Conservation (phyloP, 2,329 filamentous ascomycete genomes). For the Plenodomus biglobosus region DNA sequence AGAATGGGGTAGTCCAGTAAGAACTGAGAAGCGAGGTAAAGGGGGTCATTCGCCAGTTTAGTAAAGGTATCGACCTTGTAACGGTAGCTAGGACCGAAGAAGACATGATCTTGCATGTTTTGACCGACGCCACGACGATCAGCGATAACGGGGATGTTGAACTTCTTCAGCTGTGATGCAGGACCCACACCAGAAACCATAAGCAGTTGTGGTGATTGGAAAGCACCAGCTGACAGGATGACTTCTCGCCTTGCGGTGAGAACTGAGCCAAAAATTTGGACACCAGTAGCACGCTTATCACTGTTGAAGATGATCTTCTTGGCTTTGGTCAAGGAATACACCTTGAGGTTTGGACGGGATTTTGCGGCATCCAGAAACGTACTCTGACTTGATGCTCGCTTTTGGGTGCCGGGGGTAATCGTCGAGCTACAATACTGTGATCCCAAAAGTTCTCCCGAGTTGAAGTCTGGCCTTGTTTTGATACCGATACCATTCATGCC, state of each 20-base stretch:
- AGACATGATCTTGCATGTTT: conserved; percentile 23
- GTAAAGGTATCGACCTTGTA: conserved; percentile 20
- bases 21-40: conserved; percentile 16
- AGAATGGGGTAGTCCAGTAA: too few species aligned
- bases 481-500: conserved; percentile 20
- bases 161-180: conserved; percentile 11
- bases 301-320: conserved; percentile 41
- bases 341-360: conserved; percentile 7
- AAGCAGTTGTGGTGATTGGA: conserved; percentile 47
- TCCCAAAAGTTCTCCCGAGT: conserved; percentile 19
- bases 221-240: conserved; percentile 49
- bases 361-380: conserved; percentile 7
- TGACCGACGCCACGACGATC: conserved; percentile 32
- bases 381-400: conserved; percentile 10
- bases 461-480: conserved; percentile 14
- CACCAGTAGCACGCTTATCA: conserved; percentile 26
- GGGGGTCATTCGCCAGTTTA: conserved; percentile 18
- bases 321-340: conserved; percentile 39
- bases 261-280: conserved; percentile 15
- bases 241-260: conserved; percentile 45
- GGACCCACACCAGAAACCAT: conserved; percentile 45
- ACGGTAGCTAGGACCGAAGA: conserved; percentile 26
- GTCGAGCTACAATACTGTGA: conserved; percentile 24
- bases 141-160: conserved; percentile 22
- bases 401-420: conserved; percentile 22